Percentiles rank a stretch among this genome's conserved stretches.
These are phyloP conservation scores for Xerocomellus chrysenteron DNA, from an alignment of 768 basidiomycete genomes.

Conservation along the genomic window DNA sequence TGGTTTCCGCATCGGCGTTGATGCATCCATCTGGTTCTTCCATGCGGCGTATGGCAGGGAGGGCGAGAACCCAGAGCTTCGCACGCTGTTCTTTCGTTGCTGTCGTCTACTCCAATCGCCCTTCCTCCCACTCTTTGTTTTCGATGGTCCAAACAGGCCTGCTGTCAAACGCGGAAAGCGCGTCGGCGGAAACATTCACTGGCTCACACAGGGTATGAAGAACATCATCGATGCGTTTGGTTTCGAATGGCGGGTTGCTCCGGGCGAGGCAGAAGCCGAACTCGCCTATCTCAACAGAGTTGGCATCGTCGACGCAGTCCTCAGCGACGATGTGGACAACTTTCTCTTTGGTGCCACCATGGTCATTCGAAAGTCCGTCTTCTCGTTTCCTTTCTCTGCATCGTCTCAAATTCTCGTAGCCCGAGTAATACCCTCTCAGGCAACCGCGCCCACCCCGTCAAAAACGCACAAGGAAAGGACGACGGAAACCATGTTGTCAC, in stretches of 20 bases:
- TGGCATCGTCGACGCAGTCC: slow-evolving; percentile 82
- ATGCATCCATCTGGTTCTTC: slow-evolving; percentile 81
- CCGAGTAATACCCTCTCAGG: slow-evolving; percentile 72
- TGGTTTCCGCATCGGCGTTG: slow-evolving; percentile 83
- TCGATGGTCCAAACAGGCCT: slow-evolving; percentile 86
- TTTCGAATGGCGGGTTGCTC: slow-evolving; percentile 79
- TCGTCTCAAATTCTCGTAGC: slow-evolving; percentile 36
- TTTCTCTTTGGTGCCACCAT: slow-evolving; percentile 85
- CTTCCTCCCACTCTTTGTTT: slow-evolving; percentile 86
- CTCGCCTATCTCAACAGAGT: slow-evolving; percentile 81
- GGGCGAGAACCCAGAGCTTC: slow-evolving; percentile 84
- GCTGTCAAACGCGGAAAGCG: slow-evolving; percentile 76
- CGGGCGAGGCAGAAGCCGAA: slow-evolving; percentile 94
- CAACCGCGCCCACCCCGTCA: slow-evolving; percentile 59
- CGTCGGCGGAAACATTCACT: slow-evolving; percentile 59
- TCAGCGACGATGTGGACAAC: slow-evolving; percentile 93
- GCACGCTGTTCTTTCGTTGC: slow-evolving; percentile 85
- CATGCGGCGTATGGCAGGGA: slow-evolving; percentile 68
- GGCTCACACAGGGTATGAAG: slow-evolving; percentile 75
- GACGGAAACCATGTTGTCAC: slow-evolving; percentile 66
- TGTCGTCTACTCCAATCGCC: slow-evolving; percentile 74
- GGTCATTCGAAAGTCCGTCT: slow-evolving; percentile 77
- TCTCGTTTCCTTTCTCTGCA: neutral
- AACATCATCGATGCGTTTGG: slow-evolving; percentile 77
- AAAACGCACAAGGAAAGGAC: slow-evolving; percentile 66